Base-by-base conservation (phyloP, 306 rosid genomes). In the Vachellia collinsii region DNA sequence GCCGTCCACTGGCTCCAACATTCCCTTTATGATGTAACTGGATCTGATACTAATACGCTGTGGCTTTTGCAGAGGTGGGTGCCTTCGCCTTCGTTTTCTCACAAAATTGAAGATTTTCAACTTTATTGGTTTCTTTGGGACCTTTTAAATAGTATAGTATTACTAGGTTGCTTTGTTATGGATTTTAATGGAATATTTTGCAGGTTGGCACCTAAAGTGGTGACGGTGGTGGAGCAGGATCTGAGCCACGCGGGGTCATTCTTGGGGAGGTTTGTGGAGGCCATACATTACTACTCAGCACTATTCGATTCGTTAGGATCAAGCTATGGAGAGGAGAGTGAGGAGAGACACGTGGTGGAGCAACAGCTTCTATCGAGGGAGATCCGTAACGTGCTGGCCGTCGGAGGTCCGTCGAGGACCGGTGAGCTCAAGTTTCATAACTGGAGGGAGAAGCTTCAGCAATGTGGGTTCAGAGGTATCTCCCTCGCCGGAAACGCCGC, bases 1-100 rank as follows among this genome's bases (percentile, higher is more conserved):
- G 99, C 99, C 48, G 98, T 93, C 4, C 99, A 95, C 64, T 95
- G 99, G 99, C 70, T 95, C 88, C 98, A 95, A 81, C 99, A 95
- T 87, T 93, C 99, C 11, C 94, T 95, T 47, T 95, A 95, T 74
- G 99, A 95, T 79, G 97, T 95, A 77, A 95, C 97, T 25, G 99
- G 98, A 39, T 93, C 98, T 46, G 99, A 95, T 80, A 79, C 92
- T 64, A 95, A 92, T 67, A 93, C 94, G 39, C 90, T 95, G 4
- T 90, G 97, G 96, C 99, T 95, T 81, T 82, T 95, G 88, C 98
- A 95, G 80, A 91, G 99, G 99, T 95, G 7, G 25, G 23, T 54
- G 23, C 22, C 61, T 54, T 50, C 56, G 4, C n/a, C 1, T 6
- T n/a, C 7, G 7, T 51, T 22, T 77, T 46, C 42, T 59, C 20